Evolutionary conservation across 306 rosid species (phyloP).

Genomic region (Castanea sativa): DNA sequence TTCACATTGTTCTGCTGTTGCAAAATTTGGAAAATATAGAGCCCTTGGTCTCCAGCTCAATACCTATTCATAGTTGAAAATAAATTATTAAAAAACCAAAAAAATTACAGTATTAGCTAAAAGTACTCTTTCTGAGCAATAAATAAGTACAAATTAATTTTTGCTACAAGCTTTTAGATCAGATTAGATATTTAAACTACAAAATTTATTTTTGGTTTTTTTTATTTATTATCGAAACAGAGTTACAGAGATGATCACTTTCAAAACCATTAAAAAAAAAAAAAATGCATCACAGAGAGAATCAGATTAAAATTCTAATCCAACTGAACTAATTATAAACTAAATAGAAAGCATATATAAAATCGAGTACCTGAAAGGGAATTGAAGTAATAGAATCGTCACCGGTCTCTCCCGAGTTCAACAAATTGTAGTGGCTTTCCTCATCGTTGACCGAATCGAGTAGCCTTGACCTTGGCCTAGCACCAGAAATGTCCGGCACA

Average conservation of each 20-base stretch:
- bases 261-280: not conserved
- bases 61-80: slow-evolving; percentile 32
- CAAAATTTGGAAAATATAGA: slow-evolving; percentile 81
- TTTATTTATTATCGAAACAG: no score
- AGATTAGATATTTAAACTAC: not conserved
- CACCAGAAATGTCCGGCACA: slow-evolving; percentile 37
- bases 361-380: slow-evolving; percentile 76
- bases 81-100: not conserved
- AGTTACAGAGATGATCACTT: not conserved
- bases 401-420: slow-evolving; percentile 65
- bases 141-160: slow-evolving; percentile 7
- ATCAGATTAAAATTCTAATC: slow-evolving; percentile 11
- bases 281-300: slow-evolving; percentile 13
- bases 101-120: slow-evolving; percentile 1
- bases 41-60: slow-evolving; percentile 92
- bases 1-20: slow-evolving; percentile 73
- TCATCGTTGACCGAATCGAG: slow-evolving; percentile 45
- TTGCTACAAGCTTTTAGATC: not conserved
- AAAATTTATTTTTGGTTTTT: no score
- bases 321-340: not conserved
- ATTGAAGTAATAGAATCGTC: slow-evolving; percentile 68
- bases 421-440: slow-evolving; percentile 27
- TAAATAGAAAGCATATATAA: not conserved
- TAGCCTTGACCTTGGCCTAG: slow-evolving; percentile 41
- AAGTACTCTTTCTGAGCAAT: not conserved